Evolutionary conservation across 345 rosid species (phyloP).

Genomic region (Brassica carinata): DNA sequence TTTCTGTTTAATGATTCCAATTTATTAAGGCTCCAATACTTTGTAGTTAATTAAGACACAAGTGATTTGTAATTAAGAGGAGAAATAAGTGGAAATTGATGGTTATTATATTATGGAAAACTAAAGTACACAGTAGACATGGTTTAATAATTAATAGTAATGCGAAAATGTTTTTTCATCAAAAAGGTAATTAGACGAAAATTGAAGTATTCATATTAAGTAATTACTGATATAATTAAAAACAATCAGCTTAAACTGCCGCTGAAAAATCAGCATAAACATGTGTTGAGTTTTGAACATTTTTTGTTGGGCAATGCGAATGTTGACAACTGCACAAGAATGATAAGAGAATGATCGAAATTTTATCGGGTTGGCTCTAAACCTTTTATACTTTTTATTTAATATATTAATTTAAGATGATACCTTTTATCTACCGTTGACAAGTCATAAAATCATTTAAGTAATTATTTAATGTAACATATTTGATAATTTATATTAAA

Average conservation of each 20-base stretch:
- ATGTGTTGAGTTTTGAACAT: neutral
- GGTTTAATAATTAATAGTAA: neutral
- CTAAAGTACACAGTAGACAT: neutral
- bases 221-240: neutral
- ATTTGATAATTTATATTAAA: too few relatives aligned
- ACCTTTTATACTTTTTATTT: too few relatives aligned
- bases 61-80: slow-evolving; percentile 8
- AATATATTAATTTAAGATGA: too few relatives aligned
- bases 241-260: slow-evolving; percentile 15
- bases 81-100: neutral
- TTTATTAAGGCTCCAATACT: neutral
- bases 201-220: neutral
- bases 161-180: neutral
- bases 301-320: neutral
- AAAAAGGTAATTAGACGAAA: neutral
- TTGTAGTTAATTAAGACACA: slow-evolving; percentile 2
- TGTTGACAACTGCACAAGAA: neutral
- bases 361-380: neutral
- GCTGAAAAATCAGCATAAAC: neutral
- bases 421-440: too few relatives aligned
- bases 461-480: too few relatives aligned
- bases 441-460: too few relatives aligned
- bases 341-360: neutral
- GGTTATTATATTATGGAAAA: neutral
- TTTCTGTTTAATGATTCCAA: neutral